Evolutionary conservation across 1,284 basidiomycete genomes (phyloP), one percentile per base, ranked within the genome.

Genomic region (Cryptococcus sp.): DNA sequence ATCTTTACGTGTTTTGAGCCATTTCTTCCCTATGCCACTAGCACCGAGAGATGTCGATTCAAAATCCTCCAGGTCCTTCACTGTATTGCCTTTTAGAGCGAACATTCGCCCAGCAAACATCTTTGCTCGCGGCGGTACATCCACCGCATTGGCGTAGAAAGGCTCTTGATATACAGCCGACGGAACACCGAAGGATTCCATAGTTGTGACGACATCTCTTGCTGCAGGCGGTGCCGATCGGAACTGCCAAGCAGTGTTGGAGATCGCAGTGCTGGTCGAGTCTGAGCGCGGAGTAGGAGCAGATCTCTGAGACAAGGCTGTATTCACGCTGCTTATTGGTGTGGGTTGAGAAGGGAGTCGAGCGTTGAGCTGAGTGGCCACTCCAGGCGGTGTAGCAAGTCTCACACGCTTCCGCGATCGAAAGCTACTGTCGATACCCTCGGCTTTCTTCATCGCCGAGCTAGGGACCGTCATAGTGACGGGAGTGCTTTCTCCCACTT

Each of bases 31-130:
- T 48, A 42, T 52, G 58, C 49, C 39, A 5, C 25, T 20, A 17
- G n/a, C 27, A 16, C 4, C 20, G 1, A 60, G n/a, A 1, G 57
- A 54, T 13, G 60, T 48, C 27, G 27, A 5, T 11, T 70, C 62
- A 46, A 76, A 77, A 0, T 71, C 68, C 1, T 72, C 60, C 20
- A 83, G 73, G 20, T 76, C 74, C 1, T 65, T 63, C 1, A 82
- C 67, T 38, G 70, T 65, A 38, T 75, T 73, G 2, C 78, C 79
- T 46, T 86, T 86, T 19, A 95, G 79, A 46, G 83, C 81, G 73
- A 89, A 95, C 25, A 85, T 75, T 1, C 91, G 78, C 0, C 93
- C 93, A 15, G 86, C 93, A 70, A 90, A 94, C 73, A 93, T 89
- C 67, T 87, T 83, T 0, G 88, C 80, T 16, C 80, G 79, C 43